These are phyloP conservation scores for Chlorella sorokiniana DNA, from an alignment of 139 green algal genomes.

Conservation along the genomic window DNA sequence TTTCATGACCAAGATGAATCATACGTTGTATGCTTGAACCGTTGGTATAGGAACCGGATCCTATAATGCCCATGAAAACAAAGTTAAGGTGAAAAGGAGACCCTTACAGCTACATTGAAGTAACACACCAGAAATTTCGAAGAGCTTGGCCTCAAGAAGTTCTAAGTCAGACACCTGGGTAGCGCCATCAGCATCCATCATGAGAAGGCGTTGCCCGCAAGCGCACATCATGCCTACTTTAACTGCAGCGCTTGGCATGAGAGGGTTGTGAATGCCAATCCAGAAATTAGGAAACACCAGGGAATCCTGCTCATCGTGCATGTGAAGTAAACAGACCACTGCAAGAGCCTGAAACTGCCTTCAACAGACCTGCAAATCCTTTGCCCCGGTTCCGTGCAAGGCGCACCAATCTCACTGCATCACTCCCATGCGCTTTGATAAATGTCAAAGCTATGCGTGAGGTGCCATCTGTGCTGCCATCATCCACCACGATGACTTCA, in stretches of 20 bases:
- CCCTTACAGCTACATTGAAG: background rate
- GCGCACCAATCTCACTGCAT: slow-evolving; percentile 82
- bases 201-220: slow-evolving; percentile 68
- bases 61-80: background rate
- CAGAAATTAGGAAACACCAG: background rate
- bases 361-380: slow-evolving; percentile 41
- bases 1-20: background rate
- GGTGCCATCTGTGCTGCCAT: slow-evolving; percentile 91
- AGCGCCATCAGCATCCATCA: slow-evolving; percentile 91
- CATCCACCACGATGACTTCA: slow-evolving; percentile 96
- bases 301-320: background rate
- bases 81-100: too few relatives aligned
- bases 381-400: slow-evolving; percentile 87
- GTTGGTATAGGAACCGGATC: background rate
- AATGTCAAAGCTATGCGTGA: slow-evolving; percentile 61
- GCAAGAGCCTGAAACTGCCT: too few relatives aligned
- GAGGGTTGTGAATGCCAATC: background rate
- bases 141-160: slow-evolving; percentile 74
- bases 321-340: background rate
- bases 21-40: background rate
- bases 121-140: background rate
- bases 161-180: slow-evolving; percentile 88
- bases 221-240: slow-evolving; percentile 28
- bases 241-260: background rate
- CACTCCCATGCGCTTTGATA: slow-evolving; percentile 70